Percentiles rank a stretch among this genome's conserved stretches.
These are phyloP conservation scores for Rutidosis leptorrhynchoides DNA, from an alignment of 129 eudicot species.

Conservation along the genomic window DNA sequence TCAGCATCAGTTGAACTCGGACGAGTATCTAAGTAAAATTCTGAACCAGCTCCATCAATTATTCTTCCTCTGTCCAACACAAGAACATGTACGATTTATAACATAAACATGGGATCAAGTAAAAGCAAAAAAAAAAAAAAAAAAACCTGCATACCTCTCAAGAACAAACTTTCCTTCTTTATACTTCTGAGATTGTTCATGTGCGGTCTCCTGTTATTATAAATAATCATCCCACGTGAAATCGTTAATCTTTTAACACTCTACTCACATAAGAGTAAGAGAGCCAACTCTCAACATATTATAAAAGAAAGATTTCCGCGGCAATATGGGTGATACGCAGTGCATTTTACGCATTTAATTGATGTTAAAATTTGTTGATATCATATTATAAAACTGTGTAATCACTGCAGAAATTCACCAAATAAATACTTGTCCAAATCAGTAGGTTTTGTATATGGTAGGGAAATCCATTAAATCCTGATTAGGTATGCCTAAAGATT, in stretches of 20 bases:
- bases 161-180: conserved; percentile 88
- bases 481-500: no score
- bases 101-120: neutral
- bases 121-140: neutral
- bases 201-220: conserved; percentile 51
- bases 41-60: conserved; percentile 66
- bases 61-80: conserved; percentile 65
- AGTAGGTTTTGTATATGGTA: no score
- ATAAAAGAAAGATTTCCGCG: neutral
- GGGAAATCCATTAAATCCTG: no score
- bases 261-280: neutral
- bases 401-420: neutral
- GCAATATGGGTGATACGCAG: neutral
- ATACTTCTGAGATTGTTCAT: conserved; percentile 74
- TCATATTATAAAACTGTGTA: neutral
- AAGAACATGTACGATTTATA: conserved; percentile 7
- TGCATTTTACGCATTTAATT: neutral
- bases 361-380: neutral
- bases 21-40: conserved; percentile 77
- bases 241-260: conserved; percentile 2
- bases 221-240: conserved; percentile 1
- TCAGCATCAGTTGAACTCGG: conserved; percentile 71
- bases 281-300: neutral
- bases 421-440: no score
- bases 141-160: conserved; percentile 43